A percentile compares a stretch with the other conserved stretches of the same genome.
phyloP scores from a whole-genome alignment of 164 flowering plant species.

The Vitis rotundifolia region DNA sequence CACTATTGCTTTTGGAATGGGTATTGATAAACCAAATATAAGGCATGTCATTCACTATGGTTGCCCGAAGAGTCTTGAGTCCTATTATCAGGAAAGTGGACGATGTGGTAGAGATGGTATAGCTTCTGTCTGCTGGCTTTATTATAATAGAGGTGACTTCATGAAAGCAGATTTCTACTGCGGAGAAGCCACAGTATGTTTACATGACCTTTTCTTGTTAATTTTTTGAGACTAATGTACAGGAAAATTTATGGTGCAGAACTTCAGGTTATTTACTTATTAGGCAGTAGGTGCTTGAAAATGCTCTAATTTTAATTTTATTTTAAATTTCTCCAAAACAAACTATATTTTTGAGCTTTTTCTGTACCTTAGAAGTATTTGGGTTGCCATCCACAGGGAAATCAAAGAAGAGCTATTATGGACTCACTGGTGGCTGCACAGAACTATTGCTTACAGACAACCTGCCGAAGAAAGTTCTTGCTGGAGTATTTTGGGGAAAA shows the following conservation, averaged over 20 bases:
- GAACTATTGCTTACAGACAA: slow-evolving; percentile 44
- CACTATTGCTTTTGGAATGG: slow-evolving; percentile 77
- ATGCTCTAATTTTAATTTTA: background rate
- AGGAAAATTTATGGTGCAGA: too few species aligned
- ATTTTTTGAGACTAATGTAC: background rate
- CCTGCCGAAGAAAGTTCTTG: slow-evolving; percentile 56
- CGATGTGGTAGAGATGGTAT: slow-evolving; percentile 72
- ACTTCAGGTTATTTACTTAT: too few species aligned
- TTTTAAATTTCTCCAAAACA: background rate
- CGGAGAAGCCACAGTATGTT: slow-evolving; percentile 45
- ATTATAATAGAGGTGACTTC: slow-evolving; percentile 57
- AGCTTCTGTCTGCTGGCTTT: slow-evolving; percentile 59
- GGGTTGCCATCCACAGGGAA: slow-evolving; percentile 30
- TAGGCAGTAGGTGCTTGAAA: too few species aligned
- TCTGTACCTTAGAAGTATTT: background rate
- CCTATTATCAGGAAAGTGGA: slow-evolving; percentile 72
- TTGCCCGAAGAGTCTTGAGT: slow-evolving; percentile 67
- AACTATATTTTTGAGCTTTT: background rate
- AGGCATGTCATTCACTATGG: slow-evolving; percentile 69
- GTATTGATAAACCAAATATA: slow-evolving; percentile 65
- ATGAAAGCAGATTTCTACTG: slow-evolving; percentile 59
- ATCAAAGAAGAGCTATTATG: slow-evolving; percentile 50
- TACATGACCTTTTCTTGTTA: background rate
- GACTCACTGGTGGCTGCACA: slow-evolving; percentile 55
- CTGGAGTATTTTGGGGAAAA: slow-evolving; percentile 57